These are phyloP conservation scores for Crithidia fasciculata DNA, from an alignment of 208 protist species.

Conservation along the genomic window DNA sequence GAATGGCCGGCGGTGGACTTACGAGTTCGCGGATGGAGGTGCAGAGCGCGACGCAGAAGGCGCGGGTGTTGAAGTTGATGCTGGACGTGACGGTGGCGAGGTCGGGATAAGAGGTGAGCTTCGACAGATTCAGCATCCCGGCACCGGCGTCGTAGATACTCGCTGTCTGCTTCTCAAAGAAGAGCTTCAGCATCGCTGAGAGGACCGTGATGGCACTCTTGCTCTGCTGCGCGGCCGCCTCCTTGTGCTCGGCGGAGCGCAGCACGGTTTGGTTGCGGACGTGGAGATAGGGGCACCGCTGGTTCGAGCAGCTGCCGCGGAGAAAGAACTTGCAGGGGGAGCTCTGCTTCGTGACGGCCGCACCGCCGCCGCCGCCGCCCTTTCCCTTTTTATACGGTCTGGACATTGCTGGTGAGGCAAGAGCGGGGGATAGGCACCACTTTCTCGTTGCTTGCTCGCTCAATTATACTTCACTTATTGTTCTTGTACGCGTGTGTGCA, in stretches of 20 bases:
- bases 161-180: slow-evolving; percentile 88
- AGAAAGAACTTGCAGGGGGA: slow-evolving; percentile 75
- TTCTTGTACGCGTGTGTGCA: too few relatives aligned
- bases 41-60: slow-evolving; percentile 83
- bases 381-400: slow-evolving; percentile 78
- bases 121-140: slow-evolving; percentile 64
- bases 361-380: slow-evolving; percentile 20
- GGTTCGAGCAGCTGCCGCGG: slow-evolving; percentile 73
- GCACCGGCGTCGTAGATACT: slow-evolving; percentile 60
- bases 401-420: slow-evolving; percentile 14
- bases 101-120: slow-evolving; percentile 57
- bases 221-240: slow-evolving; percentile 10
- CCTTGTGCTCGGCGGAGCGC: slow-evolving; percentile 25
- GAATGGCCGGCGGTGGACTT: slow-evolving; percentile 59
- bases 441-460: too few relatives aligned
- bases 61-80: slow-evolving; percentile 87
- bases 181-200: slow-evolving; percentile 83
- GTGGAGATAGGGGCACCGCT: slow-evolving; percentile 77
- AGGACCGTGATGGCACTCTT: slow-evolving; percentile 47
- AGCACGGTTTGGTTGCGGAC: slow-evolving; percentile 46
- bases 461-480: too few relatives aligned
- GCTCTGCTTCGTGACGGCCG: slow-evolving; percentile 30
- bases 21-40: slow-evolving; percentile 68
- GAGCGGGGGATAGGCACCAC: not conserved
- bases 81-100: slow-evolving; percentile 54